Evolutionary conservation across 2,329 filamentous ascomycete species (phyloP).

Genomic region (Periconia digitata): DNA sequence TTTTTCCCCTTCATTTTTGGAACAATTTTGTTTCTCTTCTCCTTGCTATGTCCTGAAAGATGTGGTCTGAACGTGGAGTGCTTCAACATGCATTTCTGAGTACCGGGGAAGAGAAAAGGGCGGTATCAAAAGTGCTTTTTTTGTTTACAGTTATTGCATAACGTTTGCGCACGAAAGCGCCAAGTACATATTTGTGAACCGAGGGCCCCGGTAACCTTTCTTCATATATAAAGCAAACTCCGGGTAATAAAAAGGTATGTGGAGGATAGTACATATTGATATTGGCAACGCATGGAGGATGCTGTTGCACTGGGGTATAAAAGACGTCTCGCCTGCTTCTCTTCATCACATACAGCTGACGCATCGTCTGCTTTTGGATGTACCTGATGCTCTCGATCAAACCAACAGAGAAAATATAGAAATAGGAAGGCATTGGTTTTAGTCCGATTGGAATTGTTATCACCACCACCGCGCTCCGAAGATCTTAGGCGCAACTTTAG

Average conservation of each 20-base stretch:
- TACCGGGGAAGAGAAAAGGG: background rate
- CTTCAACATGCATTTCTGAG: background rate
- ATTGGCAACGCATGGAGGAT: too few species aligned
- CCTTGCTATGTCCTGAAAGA: too few species aligned
- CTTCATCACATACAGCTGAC: too few species aligned
- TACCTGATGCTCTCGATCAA: too few species aligned
- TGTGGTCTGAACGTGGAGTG: background rate
- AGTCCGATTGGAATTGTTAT: background rate
- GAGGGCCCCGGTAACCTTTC: background rate
- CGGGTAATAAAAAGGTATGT: too few species aligned
- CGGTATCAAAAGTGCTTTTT: background rate
- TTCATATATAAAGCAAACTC: background rate
- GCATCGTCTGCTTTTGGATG: too few species aligned
- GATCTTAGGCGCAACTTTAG: slow-evolving; percentile 36
- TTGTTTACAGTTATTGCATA: background rate
- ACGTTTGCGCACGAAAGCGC: background rate
- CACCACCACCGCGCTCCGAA: slow-evolving; percentile 42
- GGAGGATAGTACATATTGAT: too few species aligned
- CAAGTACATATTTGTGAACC: background rate
- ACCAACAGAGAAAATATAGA: too few species aligned
- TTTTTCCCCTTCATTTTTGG: too few species aligned
- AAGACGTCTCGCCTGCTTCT: too few species aligned
- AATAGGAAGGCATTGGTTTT: too few species aligned
- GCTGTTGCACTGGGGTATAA: too few species aligned
- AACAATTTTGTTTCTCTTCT: background rate